These are phyloP conservation scores for Pneumocystis jirovecii DNA, from an alignment of 1,139 yeast genomes.

Conservation along the genomic window DNA sequence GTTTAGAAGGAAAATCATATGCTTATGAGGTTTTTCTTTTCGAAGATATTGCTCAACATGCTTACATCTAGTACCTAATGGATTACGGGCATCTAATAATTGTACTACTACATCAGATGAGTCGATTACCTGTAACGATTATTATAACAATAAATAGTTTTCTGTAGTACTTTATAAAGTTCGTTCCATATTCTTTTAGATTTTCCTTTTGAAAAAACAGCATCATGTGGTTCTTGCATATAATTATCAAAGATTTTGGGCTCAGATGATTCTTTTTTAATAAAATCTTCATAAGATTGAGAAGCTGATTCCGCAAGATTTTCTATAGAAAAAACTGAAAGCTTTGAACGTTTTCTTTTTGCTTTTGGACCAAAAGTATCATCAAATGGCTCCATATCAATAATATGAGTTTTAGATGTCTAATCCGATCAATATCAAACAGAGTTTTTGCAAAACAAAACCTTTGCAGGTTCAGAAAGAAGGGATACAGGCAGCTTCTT, in stretches of 20 bases:
- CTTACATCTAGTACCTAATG: constrained; percentile 86
- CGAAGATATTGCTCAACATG: constrained; percentile 84
- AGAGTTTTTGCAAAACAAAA: constrained; percentile 25
- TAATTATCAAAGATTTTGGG: constrained; percentile 54
- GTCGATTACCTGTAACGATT: constrained; percentile 42
- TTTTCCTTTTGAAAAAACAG: constrained; percentile 91
- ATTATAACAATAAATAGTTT: constrained; percentile 21
- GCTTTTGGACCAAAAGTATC: constrained; percentile 88
- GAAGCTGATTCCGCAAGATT: constrained; percentile 57
- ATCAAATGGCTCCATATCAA: constrained; percentile 76
- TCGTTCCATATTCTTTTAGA: constrained; percentile 98
- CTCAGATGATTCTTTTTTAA: constrained; percentile 43
- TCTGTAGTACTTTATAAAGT: constrained; percentile 42
- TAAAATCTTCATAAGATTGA: constrained; percentile 43
- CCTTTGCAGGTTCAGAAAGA: constrained; percentile 45
- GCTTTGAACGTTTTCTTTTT: constrained; percentile 73
- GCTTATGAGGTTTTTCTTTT: constrained; percentile 94
- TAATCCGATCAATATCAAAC: background rate
- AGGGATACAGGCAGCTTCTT: constrained; percentile 93
- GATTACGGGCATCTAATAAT: constrained; percentile 94
- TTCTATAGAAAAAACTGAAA: constrained; percentile 61
- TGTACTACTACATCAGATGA: constrained; percentile 95
- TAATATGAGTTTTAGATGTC: constrained; percentile 54
- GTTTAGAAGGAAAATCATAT: constrained; percentile 82
- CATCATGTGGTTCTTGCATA: constrained; percentile 83